A percentile compares a stretch with the other conserved stretches of the same genome.
Evolutionary conservation across 805 yeast species (phyloP).

Genomic region (Wickerhamiella lipophila): DNA sequence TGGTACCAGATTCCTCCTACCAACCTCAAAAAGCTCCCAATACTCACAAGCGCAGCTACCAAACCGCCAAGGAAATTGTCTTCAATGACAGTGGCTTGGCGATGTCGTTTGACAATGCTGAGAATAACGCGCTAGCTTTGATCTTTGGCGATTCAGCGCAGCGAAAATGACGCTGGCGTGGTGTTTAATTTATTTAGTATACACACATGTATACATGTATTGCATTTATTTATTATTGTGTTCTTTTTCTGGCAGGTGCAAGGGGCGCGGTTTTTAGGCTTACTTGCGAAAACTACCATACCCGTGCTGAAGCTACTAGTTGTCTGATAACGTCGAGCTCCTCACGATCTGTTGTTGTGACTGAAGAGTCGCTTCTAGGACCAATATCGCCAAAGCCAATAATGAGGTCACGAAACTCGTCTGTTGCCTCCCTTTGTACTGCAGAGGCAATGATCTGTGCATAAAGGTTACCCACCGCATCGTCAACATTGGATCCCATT

Average conservation of each 20-base stretch:
- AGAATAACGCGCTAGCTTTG: not conserved
- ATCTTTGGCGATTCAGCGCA: not conserved
- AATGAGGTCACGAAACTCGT: conserved; percentile 25
- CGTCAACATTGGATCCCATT: conserved; percentile 20
- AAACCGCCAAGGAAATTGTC: not conserved
- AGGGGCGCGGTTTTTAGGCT: too few relatives aligned
- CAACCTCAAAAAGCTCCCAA: too few relatives aligned
- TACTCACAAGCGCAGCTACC: too few relatives aligned
- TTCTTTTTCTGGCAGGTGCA: too few relatives aligned
- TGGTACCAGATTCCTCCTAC: too few relatives aligned
- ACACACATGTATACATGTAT: too few relatives aligned
- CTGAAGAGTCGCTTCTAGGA: conserved; percentile 15
- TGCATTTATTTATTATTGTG: too few relatives aligned
- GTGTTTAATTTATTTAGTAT: not conserved
- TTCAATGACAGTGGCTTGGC: not conserved
- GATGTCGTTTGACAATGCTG: not conserved
- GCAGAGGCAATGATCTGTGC: conserved; percentile 26
- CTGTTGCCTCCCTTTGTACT: conserved; percentile 25
- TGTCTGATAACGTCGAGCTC: conserved; percentile 24
- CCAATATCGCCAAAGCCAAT: conserved; percentile 27
- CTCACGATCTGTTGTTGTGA: conserved; percentile 21
- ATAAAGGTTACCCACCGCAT: conserved; percentile 23
- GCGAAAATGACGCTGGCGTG: not conserved
- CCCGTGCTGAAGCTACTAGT: conserved; percentile 17
- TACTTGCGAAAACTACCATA: too few relatives aligned